Evolutionary conservation across 2,329 filamentous ascomycete genomes (phyloP).

Genomic region (Beauveria varroae): DNA sequence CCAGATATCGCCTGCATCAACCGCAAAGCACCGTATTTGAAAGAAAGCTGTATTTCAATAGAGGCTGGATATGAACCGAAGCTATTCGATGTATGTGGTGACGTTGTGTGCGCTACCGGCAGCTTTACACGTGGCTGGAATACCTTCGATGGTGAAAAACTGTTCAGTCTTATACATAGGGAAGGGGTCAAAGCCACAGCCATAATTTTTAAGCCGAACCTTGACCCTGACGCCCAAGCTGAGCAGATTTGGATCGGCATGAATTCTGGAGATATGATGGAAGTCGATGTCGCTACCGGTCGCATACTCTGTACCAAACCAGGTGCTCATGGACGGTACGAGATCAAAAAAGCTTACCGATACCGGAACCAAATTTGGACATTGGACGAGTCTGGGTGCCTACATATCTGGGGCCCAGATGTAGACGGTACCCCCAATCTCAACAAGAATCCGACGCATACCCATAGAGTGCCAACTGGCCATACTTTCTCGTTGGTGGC

Average conservation of each 20-base stretch:
- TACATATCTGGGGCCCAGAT: constrained; percentile 82
- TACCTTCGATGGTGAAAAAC: constrained; percentile 67
- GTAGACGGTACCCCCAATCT: constrained; percentile 64
- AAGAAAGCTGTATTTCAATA: constrained; percentile 67
- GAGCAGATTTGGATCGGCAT: constrained; percentile 82
- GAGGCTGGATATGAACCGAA: constrained; percentile 80
- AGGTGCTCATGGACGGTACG: constrained; percentile 67
- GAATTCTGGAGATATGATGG: constrained; percentile 78
- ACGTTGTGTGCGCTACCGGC: constrained; percentile 79
- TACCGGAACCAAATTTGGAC: constrained; percentile 91
- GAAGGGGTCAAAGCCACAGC: constrained; percentile 79
- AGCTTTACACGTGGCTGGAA: constrained; percentile 86
- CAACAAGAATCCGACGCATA: constrained; percentile 60
- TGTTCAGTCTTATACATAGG: constrained; percentile 75
- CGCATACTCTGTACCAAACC: constrained; percentile 60
- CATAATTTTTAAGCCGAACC: constrained; percentile 76
- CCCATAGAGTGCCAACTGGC: constrained; percentile 69
- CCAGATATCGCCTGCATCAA: constrained; percentile 83
- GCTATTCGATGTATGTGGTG: constrained; percentile 79
- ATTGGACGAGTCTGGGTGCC: constrained; percentile 77
- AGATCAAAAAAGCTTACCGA: constrained; percentile 78
- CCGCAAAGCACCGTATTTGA: constrained; percentile 69
- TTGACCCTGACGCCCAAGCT: constrained; percentile 72
- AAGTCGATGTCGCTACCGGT: constrained; percentile 74
- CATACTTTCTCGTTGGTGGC: constrained; percentile 86